Evolutionary conservation across 2,329 filamentous ascomycete genomes (phyloP), one percentile per base, ranked within the genome.

Genomic region (Scedosporium aurantiacum): DNA sequence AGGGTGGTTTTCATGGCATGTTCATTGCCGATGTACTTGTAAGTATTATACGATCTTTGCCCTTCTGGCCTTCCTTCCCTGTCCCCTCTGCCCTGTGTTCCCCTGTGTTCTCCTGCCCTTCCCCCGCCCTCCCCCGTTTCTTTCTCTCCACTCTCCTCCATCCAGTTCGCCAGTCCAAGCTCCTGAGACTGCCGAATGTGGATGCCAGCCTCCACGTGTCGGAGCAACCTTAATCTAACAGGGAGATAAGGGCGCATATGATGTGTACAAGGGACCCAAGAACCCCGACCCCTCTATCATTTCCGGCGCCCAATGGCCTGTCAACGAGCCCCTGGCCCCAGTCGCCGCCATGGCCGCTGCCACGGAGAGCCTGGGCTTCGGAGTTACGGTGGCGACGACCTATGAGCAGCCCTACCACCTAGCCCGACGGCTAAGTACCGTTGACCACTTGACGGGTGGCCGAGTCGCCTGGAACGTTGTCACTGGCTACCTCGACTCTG

Each of bases 391-490:
- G 0, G 81, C 82, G 1, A 88, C 86, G 0, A 87, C 84, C 0
- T 89, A 89, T 64, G 86, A 89, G 68, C 80, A 85, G 67, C 86
- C 86, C 0, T 89, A 87, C 66, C 82, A 87, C 65, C 73, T 89
- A 14, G 86, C 86, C 0, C 72, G 86, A 18, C 73, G 85, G n/a
- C 71, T 89, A 10, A 84, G 81, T 3, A 89, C 86, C 0, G 75
- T 88, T 0, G 86, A 89, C 67, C 86, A 89, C 68, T 72, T 89
- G 8, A 83, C 83, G 0, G 81, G 82, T 57, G 85, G 85, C n/a
- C 76, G 85, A 57, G 70, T 74, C 2, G 72, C 68, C 8, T 74
- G 71, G 72, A 74, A 74, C 72, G 82, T 89, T 58, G 86, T 89
- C 0, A 89, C 86, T 0, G 82, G 83, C 25, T 89, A 88, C 65